phyloP scores from a whole-genome alignment of 345 rosid genomes.

The Euclidium syriacum region DNA sequence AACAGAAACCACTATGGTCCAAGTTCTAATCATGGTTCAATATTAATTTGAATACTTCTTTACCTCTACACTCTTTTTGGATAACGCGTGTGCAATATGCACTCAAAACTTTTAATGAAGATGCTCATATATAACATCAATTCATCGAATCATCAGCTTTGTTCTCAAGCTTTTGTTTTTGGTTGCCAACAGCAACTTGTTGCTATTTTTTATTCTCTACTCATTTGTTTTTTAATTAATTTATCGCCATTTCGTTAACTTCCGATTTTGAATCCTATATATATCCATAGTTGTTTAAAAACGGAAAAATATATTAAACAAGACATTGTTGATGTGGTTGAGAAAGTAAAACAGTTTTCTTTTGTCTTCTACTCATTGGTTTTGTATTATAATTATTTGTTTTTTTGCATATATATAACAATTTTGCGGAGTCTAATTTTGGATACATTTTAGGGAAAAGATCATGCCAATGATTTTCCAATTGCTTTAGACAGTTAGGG shows the following conservation, averaged over 20 bases:
- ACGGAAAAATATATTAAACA: too few species aligned
- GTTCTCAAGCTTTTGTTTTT: slow-evolving; percentile 30
- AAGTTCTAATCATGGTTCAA: background rate
- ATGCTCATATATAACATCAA: slow-evolving; percentile 11
- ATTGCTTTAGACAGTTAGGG: background rate
- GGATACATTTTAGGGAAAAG: background rate
- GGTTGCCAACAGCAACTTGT: background rate
- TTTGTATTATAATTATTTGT: too few species aligned
- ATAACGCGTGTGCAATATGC: slow-evolving; percentile 15
- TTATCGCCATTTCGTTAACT: background rate
- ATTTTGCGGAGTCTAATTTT: background rate
- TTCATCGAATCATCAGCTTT: slow-evolving; percentile 30
- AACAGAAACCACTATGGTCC: too few species aligned
- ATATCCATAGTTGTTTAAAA: background rate
- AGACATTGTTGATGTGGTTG: too few species aligned
- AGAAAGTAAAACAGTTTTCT: too few species aligned
- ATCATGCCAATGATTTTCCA: slow-evolving; percentile 17
- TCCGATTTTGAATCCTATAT: background rate
- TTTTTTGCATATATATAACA: too few species aligned
- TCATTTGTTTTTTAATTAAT: background rate
- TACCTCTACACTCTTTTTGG: background rate
- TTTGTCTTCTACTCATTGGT: too few species aligned
- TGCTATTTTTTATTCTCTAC: background rate
- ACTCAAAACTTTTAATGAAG: slow-evolving; percentile 11
- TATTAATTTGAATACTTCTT: background rate